phyloP scores from a whole-genome alignment of 2,329 filamentous ascomycete species.

The Nannizzia gypsea region DNA sequence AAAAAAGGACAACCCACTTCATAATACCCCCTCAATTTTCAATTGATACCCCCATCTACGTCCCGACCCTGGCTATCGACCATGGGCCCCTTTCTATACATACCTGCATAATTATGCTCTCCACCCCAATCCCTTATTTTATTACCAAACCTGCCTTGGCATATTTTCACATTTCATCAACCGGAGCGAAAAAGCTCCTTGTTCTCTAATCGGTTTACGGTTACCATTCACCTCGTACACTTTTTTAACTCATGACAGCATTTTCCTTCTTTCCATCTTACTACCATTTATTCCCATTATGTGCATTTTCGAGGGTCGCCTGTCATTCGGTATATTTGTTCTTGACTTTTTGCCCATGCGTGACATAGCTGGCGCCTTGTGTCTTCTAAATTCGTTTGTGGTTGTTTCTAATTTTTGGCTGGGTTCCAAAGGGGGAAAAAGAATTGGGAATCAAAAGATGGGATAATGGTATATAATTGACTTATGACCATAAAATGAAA shows the following conservation, averaged over 20 bases:
- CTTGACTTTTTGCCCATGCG: neutral
- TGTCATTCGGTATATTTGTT: neutral
- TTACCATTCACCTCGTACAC: neutral
- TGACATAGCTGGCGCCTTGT: neutral
- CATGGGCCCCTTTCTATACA: too few species aligned
- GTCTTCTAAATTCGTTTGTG: neutral
- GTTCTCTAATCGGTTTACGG: neutral
- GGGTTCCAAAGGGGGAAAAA: neutral
- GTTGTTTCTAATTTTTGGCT: neutral
- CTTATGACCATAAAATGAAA: conserved; percentile 5
- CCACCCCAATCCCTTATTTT: neutral
- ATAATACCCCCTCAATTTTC: neutral
- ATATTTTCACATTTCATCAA: neutral
- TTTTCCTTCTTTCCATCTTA: neutral
- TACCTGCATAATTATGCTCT: neutral
- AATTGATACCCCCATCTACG: neutral
- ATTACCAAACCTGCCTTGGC: too few species aligned
- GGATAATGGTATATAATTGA: conserved; percentile 3
- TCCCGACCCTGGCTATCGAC: neutral
- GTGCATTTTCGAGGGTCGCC: conserved; percentile 1
- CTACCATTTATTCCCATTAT: neutral
- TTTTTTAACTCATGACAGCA: conserved; percentile 1
- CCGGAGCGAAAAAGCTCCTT: neutral
- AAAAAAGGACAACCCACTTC: neutral
- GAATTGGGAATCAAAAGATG: conserved; percentile 2